Evolutionary conservation across 148 eudicot species (phyloP).

Genomic region (Limonium bicolor): DNA sequence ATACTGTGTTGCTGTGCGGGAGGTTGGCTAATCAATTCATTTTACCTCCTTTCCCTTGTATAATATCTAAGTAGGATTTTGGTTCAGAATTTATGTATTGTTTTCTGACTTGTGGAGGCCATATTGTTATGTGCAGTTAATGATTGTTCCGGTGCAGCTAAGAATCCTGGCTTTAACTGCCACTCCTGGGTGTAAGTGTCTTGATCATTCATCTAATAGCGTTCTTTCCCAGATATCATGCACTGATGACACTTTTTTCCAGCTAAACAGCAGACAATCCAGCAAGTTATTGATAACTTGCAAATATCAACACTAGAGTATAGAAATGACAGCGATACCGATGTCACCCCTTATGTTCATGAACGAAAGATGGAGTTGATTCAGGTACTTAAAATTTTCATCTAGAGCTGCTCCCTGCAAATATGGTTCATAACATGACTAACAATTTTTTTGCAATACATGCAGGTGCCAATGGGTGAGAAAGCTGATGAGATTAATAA

Average conservation of each 20-base stretch:
- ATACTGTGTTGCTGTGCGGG: conserved; percentile 78
- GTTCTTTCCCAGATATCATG: neutral
- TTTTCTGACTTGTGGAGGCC: conserved; percentile 2
- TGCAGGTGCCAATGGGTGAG: conserved; percentile 79
- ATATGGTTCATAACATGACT: neutral
- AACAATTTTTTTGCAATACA: conserved; percentile 1
- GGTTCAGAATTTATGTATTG: neutral
- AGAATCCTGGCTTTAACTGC: conserved; percentile 90
- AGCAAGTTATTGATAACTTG: conserved; percentile 71
- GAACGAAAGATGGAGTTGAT: conserved; percentile 63
- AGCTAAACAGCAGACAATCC: conserved; percentile 76
- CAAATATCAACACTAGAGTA: conserved; percentile 85
- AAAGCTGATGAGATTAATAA: conserved; percentile 48
- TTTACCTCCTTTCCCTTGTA: neutral
- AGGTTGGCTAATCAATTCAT: conserved; percentile 31
- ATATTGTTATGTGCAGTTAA: conserved; percentile 34
- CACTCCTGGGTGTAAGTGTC: conserved; percentile 87
- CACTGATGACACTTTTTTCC: too few species aligned
- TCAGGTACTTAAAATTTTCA: conserved; percentile 59
- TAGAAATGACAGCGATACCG: conserved; percentile 71
- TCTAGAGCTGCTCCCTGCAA: too few species aligned
- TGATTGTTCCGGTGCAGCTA: conserved; percentile 57
- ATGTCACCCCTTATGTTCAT: conserved; percentile 78
- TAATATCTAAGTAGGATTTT: neutral
- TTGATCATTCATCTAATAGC: neutral